Evolutionary conservation across 352 stramenopile genomes (phyloP), one percentile per base, ranked within the genome.

Genomic region (Saprolegnia parasitica): DNA sequence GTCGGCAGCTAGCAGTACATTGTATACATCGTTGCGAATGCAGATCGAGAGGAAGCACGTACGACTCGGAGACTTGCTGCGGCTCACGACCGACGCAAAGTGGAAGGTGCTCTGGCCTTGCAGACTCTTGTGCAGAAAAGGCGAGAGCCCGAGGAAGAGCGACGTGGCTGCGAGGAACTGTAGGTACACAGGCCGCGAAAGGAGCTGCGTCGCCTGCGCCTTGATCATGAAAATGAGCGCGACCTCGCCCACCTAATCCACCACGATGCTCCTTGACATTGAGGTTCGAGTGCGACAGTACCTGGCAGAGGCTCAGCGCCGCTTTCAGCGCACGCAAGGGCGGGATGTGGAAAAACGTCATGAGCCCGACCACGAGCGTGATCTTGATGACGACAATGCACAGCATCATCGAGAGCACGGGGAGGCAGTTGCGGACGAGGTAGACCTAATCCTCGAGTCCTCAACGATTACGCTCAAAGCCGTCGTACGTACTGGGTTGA

Each of bases 221-320:
- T 95, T 95, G 80, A 93, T 95, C 81, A 95, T 95, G 67, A 95
- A 95, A 73, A 95, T 93, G 26, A 95, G 78, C 40, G 87, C 84
- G 16, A 95, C 73, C 62, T 95, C 87, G 16, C 87, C 87, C 63
- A 95, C 89, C 58, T 65, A 65, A 13, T 54, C 8, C 23, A 56
- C 23, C 56, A 5, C 24, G 39, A 54, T 63, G 23, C n/a, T n/a
- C n/a, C n/a, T n/a, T n/a, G 29, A 35, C 29, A 5, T 35, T 35
- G 29, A 35, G 18, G 56, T 63, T 63, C n/a, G 5, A 63, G n/a
- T n/a, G 13, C 2, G 11, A 11, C 13, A 8, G 2, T 57, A 65
- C 58, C 50, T 95, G 87, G 47, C 84, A 95, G 16, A 95, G 72
- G 20, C 84, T 84, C 3, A 91, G 74, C 20, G 81, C 84, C 26